A percentile compares a stretch with the other conserved stretches of the same genome.
phyloP scores from a whole-genome alignment of 148 eudicot genomes.

The Rhododendron ovatum region DNA sequence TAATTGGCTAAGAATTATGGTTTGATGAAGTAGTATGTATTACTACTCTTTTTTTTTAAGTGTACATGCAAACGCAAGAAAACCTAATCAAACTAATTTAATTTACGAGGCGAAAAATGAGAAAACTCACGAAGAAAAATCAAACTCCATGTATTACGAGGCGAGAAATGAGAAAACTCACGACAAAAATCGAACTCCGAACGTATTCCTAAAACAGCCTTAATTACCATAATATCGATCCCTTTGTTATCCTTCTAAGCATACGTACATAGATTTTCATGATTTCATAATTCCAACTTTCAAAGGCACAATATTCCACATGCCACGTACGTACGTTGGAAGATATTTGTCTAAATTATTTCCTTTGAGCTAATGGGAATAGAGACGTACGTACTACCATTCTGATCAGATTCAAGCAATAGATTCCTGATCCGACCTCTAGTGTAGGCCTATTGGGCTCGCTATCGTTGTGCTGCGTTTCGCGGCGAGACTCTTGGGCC shows the following conservation, averaged over 20 bases:
- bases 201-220: not conserved
- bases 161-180: not conserved
- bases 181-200: not conserved
- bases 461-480: too few relatives aligned
- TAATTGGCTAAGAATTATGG: too few relatives aligned
- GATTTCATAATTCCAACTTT: not conserved
- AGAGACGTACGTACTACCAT: not conserved
- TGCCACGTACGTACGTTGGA: not conserved
- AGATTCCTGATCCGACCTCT: too few relatives aligned
- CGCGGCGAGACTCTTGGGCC: too few relatives aligned
- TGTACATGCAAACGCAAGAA: not conserved
- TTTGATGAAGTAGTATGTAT: too few relatives aligned
- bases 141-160: not conserved
- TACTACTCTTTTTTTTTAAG: too few relatives aligned
- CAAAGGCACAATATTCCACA: not conserved
- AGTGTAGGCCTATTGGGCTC: too few relatives aligned
- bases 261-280: not conserved
- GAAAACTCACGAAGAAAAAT: not conserved
- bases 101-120: not conserved
- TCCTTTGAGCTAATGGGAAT: not conserved
- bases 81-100: too few relatives aligned
- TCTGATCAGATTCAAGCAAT: not conserved
- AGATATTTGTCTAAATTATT: too few relatives aligned
- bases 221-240: too few relatives aligned
- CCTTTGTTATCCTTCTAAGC: not conserved